Base-by-base conservation (phyloP, 2,329 filamentous ascomycete genomes). In the Aspergillus ustus region DNA sequence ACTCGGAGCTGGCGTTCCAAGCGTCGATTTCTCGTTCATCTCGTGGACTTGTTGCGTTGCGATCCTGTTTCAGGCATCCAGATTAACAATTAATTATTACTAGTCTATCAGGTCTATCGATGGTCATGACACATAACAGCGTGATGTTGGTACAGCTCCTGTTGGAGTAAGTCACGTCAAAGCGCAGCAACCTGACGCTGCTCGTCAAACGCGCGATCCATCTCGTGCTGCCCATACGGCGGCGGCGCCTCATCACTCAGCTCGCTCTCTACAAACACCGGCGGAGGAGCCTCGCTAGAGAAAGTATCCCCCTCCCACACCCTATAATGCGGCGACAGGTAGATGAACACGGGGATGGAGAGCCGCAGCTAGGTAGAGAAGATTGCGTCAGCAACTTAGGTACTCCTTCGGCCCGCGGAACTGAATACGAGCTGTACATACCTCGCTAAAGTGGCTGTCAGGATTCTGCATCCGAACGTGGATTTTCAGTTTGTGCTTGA, bases 391-490 rank as follows among this genome's bases (percentile, higher is more conserved):
- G 25, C 25, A 25, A 25, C 25, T 25, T 25, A 4, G 6, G 25
- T 25, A 25, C 25, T 25, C 25, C 6, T 7, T 28, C 20, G 20
- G 45, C 13, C 34, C 34, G 34, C 34, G 34, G 34, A 1, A 3
- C 5, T 15, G 34, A 15, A 17, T 40, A 25, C 25, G 25, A 44
- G 34, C 17, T 37, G 20, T 29, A 9, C 52, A 7, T 45, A 54
- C 52, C 25, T 57, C 54, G 45, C 54, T 57, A 15, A 20, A 4
- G 25, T 57, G 54, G 5, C 54, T 44, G 25, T 50, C 45, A 28
- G 54, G 54, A 31, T 57, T 57, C n/a, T 49, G 54, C 54, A 57
- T 57, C 44, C 54, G 54, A 22, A 45, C 54, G 15, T 49, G 34
- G 54, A 57, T 40, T 34, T 40, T 49, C 4, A 57, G 19, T 20